Evolutionary conservation across 1,139 yeast species (phyloP).

Genomic region (Yamadazyma taylorii): DNA sequence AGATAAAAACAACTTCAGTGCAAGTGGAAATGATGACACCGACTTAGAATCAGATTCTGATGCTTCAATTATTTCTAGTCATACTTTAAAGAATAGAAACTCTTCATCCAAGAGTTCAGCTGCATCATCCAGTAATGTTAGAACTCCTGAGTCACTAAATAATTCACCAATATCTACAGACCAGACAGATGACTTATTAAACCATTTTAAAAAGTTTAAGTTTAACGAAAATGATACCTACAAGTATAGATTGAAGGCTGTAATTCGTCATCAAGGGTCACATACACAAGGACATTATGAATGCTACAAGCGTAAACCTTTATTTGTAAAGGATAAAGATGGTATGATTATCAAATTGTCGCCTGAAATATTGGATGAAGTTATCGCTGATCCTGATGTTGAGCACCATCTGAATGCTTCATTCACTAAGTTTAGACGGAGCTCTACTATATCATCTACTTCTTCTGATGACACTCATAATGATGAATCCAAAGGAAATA

Average conservation of each 20-base stretch:
- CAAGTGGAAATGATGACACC: conserved; percentile 21
- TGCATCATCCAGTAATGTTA: conserved; percentile 14
- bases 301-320: conserved; percentile 71
- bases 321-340: conserved; percentile 51
- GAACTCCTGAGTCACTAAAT: conserved; percentile 30
- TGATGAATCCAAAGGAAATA: not conserved
- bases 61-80: conserved; percentile 9
- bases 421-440: conserved; percentile 10
- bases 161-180: conserved; percentile 42
- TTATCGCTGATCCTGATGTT: conserved; percentile 11
- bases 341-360: conserved; percentile 49
- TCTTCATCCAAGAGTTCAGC: conserved; percentile 13
- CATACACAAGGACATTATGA: conserved; percentile 91
- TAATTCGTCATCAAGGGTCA: conserved; percentile 84
- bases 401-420: not conserved
- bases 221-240: conserved; percentile 47
- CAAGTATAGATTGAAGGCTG: conserved; percentile 63
- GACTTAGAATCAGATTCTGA: conserved; percentile 16
- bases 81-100: conserved; percentile 8
- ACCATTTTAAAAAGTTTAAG: conserved; percentile 41
- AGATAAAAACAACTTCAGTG: conserved; percentile 24
- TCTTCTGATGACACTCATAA: conserved; percentile 8
- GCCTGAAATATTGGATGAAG: conserved; percentile 42
- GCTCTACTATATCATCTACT: conserved; percentile 10
- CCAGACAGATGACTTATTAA: conserved; percentile 39